phyloP scores from a whole-genome alignment of 2,329 filamentous ascomycete genomes.

The Diaporthe caulivora region DNA sequence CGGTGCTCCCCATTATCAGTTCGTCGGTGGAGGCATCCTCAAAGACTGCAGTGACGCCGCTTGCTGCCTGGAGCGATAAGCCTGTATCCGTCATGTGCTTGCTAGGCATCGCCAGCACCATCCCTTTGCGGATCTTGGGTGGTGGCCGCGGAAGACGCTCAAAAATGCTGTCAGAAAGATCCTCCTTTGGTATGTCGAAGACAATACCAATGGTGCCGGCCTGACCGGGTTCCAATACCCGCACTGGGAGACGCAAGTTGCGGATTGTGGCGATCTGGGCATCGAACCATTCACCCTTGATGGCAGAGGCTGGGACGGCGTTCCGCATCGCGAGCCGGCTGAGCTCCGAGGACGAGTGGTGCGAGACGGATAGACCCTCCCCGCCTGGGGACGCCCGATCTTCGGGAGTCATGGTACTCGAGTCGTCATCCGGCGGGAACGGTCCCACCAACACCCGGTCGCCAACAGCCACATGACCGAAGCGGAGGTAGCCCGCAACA shows the following conservation, averaged over 20 bases:
- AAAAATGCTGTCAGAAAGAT: slow-evolving; percentile 46
- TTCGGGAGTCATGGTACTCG: slow-evolving; percentile 55
- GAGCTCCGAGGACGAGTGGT: slow-evolving; percentile 66
- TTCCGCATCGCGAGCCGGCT: slow-evolving; percentile 65
- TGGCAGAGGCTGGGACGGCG: slow-evolving; percentile 62
- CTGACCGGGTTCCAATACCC: slow-evolving; percentile 81
- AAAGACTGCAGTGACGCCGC: slow-evolving; percentile 80
- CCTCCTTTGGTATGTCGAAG: slow-evolving; percentile 59
- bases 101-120: slow-evolving; percentile 79
- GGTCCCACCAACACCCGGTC: slow-evolving; percentile 85
- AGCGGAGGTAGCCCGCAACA: slow-evolving; percentile 86
- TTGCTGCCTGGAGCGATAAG: slow-evolving; percentile 72
- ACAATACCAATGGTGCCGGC: slow-evolving; percentile 89
- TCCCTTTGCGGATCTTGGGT: slow-evolving; percentile 78
- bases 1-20: slow-evolving; percentile 75
- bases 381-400: slow-evolving; percentile 61
- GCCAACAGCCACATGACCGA: slow-evolving; percentile 81
- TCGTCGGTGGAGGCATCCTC: slow-evolving; percentile 70
- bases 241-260: slow-evolving; percentile 87
- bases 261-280: slow-evolving; percentile 88
- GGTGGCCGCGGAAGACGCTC: slow-evolving; percentile 48
- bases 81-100: slow-evolving; percentile 68
- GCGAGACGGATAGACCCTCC: slow-evolving; percentile 64
- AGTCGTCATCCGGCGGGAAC: slow-evolving; percentile 70
- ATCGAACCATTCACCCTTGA: slow-evolving; percentile 80